phyloP scores from a whole-genome alignment of 768 basidiomycete species.

The Collybia mongolica region DNA sequence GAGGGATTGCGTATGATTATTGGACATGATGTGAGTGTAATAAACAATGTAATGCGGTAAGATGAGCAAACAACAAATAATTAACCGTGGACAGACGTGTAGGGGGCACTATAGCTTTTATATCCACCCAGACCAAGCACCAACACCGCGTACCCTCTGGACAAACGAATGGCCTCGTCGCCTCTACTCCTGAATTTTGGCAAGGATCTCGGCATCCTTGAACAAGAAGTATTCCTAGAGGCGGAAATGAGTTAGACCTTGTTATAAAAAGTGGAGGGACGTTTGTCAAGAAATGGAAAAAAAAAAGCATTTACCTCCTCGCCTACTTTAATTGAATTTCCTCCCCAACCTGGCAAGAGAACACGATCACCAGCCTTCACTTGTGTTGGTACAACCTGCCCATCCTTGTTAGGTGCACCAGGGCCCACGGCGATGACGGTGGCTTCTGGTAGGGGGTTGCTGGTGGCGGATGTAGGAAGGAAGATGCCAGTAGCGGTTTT shows the following conservation, averaged over 20 bases:
- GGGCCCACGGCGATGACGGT: slow-evolving; percentile 96
- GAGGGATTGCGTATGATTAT: too few species aligned
- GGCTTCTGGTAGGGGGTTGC: slow-evolving; percentile 86
- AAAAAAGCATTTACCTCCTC: slow-evolving; percentile 71
- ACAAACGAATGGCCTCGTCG: too few species aligned
- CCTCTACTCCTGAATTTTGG: slow-evolving; percentile 88
- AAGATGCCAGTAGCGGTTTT: slow-evolving; percentile 97
- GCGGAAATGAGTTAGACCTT: not conserved
- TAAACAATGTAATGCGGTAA: too few species aligned
- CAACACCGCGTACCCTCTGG: too few species aligned
- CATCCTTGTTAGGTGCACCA: slow-evolving; percentile 86
- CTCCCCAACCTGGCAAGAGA: slow-evolving; percentile 94
- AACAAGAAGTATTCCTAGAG: slow-evolving; percentile 90
- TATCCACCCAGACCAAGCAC: too few species aligned
- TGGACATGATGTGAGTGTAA: too few species aligned
- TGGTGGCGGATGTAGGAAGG: slow-evolving; percentile 86
- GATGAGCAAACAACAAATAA: too few species aligned
- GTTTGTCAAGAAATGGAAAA: too few species aligned
- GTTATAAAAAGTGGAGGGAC: not conserved
- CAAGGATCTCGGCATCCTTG: slow-evolving; percentile 93
- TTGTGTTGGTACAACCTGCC: slow-evolving; percentile 66
- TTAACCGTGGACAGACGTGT: too few species aligned
- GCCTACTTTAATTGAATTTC: slow-evolving; percentile 91
- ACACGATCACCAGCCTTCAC: slow-evolving; percentile 92
- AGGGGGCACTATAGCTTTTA: too few species aligned